Percentiles rank a stretch among this genome's conserved stretches.
Evolutionary conservation across 2,329 filamentous ascomycete genomes (phyloP).

Genomic region (Trichoderma gracile): DNA sequence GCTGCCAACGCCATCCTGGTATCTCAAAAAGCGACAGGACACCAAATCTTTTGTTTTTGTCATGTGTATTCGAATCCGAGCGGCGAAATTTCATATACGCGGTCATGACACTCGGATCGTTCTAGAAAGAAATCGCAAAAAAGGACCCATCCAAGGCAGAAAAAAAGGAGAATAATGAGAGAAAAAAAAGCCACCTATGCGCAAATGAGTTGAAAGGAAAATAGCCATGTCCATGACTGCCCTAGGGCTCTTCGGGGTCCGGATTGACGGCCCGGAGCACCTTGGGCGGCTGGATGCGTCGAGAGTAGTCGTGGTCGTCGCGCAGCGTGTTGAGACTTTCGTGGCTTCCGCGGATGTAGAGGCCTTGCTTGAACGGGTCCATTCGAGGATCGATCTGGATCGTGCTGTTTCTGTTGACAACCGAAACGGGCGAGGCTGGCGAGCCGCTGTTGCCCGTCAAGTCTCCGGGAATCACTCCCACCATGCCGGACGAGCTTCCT

Average conservation of each 20-base stretch:
- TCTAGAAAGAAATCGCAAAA: constrained; percentile 25
- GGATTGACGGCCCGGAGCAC: constrained; percentile 65
- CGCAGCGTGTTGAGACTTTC: constrained; percentile 65
- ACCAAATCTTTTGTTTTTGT: constrained; percentile 27
- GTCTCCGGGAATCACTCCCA: constrained; percentile 46
- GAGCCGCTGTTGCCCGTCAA: constrained; percentile 40
- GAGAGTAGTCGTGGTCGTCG: constrained; percentile 66
- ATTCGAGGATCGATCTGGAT: constrained; percentile 63
- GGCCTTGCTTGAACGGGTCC: constrained; percentile 59
- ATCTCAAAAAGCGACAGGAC: constrained; percentile 41
- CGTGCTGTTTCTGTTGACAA: constrained; percentile 53
- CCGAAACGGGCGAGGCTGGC: constrained; percentile 39
- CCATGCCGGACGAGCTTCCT: constrained; percentile 54
- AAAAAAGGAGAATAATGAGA: constrained; percentile 3
- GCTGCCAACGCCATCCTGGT: constrained; percentile 43
- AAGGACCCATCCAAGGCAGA: constrained; percentile 15
- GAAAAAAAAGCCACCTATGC: constrained; percentile 9
- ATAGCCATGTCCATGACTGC: not conserved
- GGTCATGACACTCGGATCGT: constrained; percentile 35
- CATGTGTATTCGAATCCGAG: constrained; percentile 29
- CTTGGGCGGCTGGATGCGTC: constrained; percentile 56
- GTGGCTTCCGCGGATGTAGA: constrained; percentile 60
- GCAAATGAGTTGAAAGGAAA: not conserved
- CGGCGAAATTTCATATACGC: constrained; percentile 38
- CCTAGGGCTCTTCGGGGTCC: constrained; percentile 45